Evolutionary conservation across 345 rosid species (phyloP).

Genomic region (Lepidium sativum): DNA sequence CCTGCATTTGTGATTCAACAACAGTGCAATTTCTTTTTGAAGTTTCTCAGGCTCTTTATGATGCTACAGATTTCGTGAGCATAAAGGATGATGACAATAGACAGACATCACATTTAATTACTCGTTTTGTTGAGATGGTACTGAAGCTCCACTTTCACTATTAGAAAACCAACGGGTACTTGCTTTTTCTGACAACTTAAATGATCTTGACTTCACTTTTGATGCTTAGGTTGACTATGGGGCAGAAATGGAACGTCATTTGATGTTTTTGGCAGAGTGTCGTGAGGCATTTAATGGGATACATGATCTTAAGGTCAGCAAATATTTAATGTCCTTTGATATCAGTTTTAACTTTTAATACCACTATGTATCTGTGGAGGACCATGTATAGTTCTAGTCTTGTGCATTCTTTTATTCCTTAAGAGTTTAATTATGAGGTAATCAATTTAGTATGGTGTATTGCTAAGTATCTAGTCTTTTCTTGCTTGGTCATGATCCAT

Average conservation of each 20-base stretch:
- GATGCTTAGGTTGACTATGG: slow-evolving; percentile 67
- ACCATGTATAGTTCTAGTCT: not conserved
- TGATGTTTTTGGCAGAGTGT: slow-evolving; percentile 74
- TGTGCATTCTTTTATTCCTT: not conserved
- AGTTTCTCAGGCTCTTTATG: slow-evolving; percentile 60
- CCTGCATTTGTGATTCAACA: slow-evolving; percentile 43
- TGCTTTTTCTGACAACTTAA: slow-evolving; percentile 12
- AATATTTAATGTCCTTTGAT: not conserved
- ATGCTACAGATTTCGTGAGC: slow-evolving; percentile 46
- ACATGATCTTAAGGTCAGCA: slow-evolving; percentile 62
- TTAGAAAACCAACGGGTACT: not conserved
- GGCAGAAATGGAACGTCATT: slow-evolving; percentile 51
- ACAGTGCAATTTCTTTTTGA: slow-evolving; percentile 65
- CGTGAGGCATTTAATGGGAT: slow-evolving; percentile 67
- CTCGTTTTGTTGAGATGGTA: slow-evolving; percentile 76
- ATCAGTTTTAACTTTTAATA: not conserved
- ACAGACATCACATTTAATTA: slow-evolving; percentile 48
- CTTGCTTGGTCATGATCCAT: not conserved
- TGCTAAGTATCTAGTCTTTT: not conserved
- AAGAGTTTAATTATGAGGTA: not conserved
- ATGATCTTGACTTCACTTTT: slow-evolving; percentile 24
- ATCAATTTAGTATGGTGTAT: not conserved
- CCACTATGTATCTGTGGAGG: slow-evolving; percentile 1
- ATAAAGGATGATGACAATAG: slow-evolving; percentile 63
- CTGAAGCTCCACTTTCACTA: slow-evolving; percentile 8